Conservation (phyloP, 768 basidiomycete genomes). For the Mycena rebaudengoi region DNA sequence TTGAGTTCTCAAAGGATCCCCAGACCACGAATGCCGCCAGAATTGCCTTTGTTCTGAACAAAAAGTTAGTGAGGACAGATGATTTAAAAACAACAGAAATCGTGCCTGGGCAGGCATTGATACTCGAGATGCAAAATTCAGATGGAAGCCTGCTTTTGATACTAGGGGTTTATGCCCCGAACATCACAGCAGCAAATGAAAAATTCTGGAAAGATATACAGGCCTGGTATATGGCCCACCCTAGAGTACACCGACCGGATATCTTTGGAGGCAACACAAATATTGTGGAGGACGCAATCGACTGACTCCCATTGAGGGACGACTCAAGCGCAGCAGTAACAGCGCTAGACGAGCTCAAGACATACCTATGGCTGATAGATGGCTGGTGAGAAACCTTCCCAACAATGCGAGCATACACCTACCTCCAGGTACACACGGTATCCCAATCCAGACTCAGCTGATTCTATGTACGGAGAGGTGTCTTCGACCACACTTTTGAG, state of each 20-base stretch:
- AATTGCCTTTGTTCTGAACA: slow-evolving; percentile 46
- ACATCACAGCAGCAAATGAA: slow-evolving; percentile 33
- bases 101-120: not conserved
- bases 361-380: slow-evolving; percentile 29
- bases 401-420: slow-evolving; percentile 36
- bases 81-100: not conserved
- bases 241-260: slow-evolving; percentile 33
- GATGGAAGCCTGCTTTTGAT: slow-evolving; percentile 27
- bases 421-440: slow-evolving; percentile 16
- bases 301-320: slow-evolving; percentile 36
- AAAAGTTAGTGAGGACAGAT: slow-evolving; percentile 25
- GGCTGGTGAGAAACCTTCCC: slow-evolving; percentile 42
- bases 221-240: slow-evolving; percentile 1
- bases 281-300: slow-evolving; percentile 46
- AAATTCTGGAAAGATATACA: slow-evolving; percentile 39
- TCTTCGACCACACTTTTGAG: slow-evolving; percentile 17
- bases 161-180: slow-evolving; percentile 48
- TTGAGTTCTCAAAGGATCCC: slow-evolving; percentile 28
- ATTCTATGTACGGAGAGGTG: slow-evolving; percentile 36
- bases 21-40: slow-evolving; percentile 31
- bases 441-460: slow-evolving; percentile 44
- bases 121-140: slow-evolving; percentile 21
- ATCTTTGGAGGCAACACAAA: slow-evolving; percentile 54
- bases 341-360: slow-evolving; percentile 33
- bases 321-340: slow-evolving; percentile 26